Evolutionary conservation across 495 filamentous ascomycete species (phyloP), one percentile per base, ranked within the genome.

Genomic region (Daldinia decipiens): DNA sequence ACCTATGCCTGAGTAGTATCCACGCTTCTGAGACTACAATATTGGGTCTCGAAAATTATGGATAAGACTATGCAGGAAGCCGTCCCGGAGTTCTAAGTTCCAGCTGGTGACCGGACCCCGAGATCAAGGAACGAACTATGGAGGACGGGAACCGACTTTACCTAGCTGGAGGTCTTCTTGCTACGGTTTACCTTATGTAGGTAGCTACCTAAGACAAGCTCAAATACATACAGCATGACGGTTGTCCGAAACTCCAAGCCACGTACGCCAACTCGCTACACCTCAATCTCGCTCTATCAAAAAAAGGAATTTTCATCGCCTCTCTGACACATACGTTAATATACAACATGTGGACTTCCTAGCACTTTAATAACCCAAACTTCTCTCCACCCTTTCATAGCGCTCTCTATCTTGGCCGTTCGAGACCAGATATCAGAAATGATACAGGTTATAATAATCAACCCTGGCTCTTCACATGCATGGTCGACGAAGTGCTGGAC

Each of bases 11-110:
- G 47, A 32, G 12, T 54, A 2, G 62, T 59, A 59, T 64, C 67
- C 51, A 67, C 58, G n/a, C 43, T 64, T 70, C 67, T 74, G 67
- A 70, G 67, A 66, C 67, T 67, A 38, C 45, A 59, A 59, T 40
- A 38, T 62, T 57, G 62, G 71, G 71, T 70, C 71, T 74, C 71
- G 70, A 74, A 70, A 74, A 70, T 70, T 61, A 64, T 74, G 71
- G 62, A 67, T 67, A 70, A 15, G 32, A 8, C 62, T 27, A 70
- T 74, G 71, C 67, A 74, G 62, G 67, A 74, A 74, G 66, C 71
- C 71, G 67, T 62, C 59, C 67, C 66, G 66, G 66, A 70, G 67
- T 70, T 70, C 67, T 61, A 63, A 70, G 67, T 70, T 63, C 67
- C 45, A 67, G 62, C 43, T 70, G 58, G 13, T 63, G 29, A 9